These are phyloP conservation scores for Tricholoma hemisulphureum DNA, from an alignment of 768 basidiomycete genomes.

Conservation along the genomic window DNA sequence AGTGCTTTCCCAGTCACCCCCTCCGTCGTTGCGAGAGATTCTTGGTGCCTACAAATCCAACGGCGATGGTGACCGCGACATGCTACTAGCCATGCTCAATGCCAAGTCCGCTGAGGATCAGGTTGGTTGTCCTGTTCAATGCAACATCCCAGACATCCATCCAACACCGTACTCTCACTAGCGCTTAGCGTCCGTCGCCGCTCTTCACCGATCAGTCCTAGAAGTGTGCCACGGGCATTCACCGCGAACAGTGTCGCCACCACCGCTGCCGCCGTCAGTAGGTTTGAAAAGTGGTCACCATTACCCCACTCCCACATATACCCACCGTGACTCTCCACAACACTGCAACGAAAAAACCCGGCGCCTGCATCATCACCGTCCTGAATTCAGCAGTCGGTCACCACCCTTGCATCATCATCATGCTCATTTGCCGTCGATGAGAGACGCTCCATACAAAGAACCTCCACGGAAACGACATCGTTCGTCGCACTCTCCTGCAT, in stretches of 20 bases:
- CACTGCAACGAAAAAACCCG: slow-evolving; percentile 32
- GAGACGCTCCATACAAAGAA: slow-evolving; percentile 38
- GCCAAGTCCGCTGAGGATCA: slow-evolving; percentile 94
- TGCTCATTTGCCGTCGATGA: slow-evolving; percentile 30
- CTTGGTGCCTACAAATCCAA: slow-evolving; percentile 80
- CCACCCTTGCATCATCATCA: slow-evolving; percentile 32
- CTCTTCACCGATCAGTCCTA: slow-evolving; percentile 69
- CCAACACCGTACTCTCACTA: slow-evolving; percentile 25
- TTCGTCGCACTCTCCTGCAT: slow-evolving; percentile 54
- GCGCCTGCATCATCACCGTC: slow-evolving; percentile 32
- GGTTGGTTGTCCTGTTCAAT: slow-evolving; percentile 41
- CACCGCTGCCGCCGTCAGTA: slow-evolving; percentile 15
- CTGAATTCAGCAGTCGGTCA: slow-evolving; percentile 38
- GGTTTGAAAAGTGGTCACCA: slow-evolving; percentile 34
- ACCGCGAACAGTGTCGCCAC: slow-evolving; percentile 13
- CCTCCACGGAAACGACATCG: slow-evolving; percentile 65
- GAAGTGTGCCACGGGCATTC: slow-evolving; percentile 50
- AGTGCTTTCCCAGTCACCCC: slow-evolving; percentile 52
- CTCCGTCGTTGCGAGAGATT: slow-evolving; percentile 82
- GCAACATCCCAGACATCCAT: slow-evolving; percentile 1
- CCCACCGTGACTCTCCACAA: slow-evolving; percentile 37
- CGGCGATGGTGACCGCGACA: slow-evolving; percentile 90
- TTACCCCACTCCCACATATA: slow-evolving; percentile 39
- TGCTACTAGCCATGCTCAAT: slow-evolving; percentile 86
- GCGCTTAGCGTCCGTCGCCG: slow-evolving; percentile 70